Evolutionary conservation across 768 basidiomycete species (phyloP).

Genomic region (Tremella fuciformis): DNA sequence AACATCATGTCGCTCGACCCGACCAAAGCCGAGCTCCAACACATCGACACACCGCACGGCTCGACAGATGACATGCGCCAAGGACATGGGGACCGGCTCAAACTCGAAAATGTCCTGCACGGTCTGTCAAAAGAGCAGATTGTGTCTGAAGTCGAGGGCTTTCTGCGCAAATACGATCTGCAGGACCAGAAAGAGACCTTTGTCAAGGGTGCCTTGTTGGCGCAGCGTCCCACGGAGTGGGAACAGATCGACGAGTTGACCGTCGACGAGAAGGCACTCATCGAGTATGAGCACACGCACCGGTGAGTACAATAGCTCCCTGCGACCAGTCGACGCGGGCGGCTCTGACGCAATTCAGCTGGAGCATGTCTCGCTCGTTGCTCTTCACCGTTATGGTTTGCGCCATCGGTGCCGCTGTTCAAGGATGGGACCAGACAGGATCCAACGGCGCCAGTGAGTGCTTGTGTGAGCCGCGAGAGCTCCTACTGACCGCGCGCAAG

Average conservation of each 20-base stretch:
- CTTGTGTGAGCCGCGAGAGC: not conserved
- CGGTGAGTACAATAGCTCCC: no score
- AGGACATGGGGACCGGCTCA: no score
- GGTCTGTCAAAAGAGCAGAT: constrained; percentile 32
- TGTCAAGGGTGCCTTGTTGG: constrained; percentile 31
- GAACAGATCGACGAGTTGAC: constrained; percentile 29
- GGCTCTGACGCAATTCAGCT: no score
- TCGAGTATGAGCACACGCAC: constrained; percentile 44
- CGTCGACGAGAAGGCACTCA: constrained; percentile 38
- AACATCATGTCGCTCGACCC: no score
- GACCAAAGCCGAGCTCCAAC: no score
- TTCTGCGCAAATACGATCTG: constrained; percentile 18
- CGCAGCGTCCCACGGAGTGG: constrained; percentile 24
- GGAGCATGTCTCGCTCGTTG: constrained; percentile 27
- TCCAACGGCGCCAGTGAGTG: constrained; percentile 29
- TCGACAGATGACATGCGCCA: no score
- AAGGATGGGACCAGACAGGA: constrained; percentile 49
- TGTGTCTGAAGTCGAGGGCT: constrained; percentile 18
- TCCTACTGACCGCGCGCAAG: constrained; percentile 7
- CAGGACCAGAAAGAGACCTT: constrained; percentile 21
- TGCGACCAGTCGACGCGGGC: constrained; percentile 9
- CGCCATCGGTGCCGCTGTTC: constrained; percentile 43
- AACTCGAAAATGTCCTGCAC: constrained; percentile 32
- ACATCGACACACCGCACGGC: no score
- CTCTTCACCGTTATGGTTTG: constrained; percentile 41